These are phyloP conservation scores for Beauveria rudraprayagi DNA, from an alignment of 2,329 filamentous ascomycete species.

Conservation along the genomic window DNA sequence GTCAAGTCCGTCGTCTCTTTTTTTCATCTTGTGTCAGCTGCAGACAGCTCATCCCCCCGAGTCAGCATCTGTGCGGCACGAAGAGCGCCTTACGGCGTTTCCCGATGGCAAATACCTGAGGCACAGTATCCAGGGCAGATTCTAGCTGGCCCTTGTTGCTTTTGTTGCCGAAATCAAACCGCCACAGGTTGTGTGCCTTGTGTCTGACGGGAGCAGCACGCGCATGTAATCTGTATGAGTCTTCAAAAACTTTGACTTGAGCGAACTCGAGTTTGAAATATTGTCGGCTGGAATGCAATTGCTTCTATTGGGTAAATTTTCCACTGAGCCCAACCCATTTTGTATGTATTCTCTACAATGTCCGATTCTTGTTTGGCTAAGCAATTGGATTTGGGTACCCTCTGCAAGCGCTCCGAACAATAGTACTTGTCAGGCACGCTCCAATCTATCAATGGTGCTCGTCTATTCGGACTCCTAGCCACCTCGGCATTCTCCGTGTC, in stretches of 20 bases:
- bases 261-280: constrained; percentile 12
- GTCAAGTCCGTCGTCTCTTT: background rate
- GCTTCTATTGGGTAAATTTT: constrained; percentile 24
- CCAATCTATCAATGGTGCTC: constrained; percentile 21
- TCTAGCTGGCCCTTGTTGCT: constrained; percentile 19
- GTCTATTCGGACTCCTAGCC: background rate
- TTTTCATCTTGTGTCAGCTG: background rate
- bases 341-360: constrained; percentile 17
- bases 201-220: constrained; percentile 16
- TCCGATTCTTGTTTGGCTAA: constrained; percentile 13
- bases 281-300: constrained; percentile 22
- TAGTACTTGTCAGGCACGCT: constrained; percentile 21
- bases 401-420: constrained; percentile 26
- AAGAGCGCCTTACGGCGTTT: background rate
- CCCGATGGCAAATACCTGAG: constrained; percentile 12
- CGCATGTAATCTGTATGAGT: constrained; percentile 21
- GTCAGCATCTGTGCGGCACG: background rate
- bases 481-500: background rate
- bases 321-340: constrained; percentile 14
- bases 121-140: constrained; percentile 23
- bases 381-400: constrained; percentile 18
- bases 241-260: constrained; percentile 19
- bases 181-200: constrained; percentile 17
- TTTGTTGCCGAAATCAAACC: constrained; percentile 25
- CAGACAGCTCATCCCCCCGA: background rate